Percentiles rank a stretch among this genome's conserved stretches.
Conservation (phyloP, 1,284 basidiomycete species). For the Boletus nobilissimus region DNA sequence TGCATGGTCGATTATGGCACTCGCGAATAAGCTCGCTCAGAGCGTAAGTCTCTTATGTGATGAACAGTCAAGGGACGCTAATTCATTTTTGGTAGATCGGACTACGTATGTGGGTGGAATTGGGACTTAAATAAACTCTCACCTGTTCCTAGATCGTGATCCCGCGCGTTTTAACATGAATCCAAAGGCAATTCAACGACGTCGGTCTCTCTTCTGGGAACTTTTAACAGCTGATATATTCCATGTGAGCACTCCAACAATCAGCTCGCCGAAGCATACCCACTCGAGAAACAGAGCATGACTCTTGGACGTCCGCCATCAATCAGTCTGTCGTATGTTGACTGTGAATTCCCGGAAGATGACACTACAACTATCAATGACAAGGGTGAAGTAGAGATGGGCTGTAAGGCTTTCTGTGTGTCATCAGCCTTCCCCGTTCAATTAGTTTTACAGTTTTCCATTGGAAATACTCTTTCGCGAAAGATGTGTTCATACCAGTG, state of each 20-base stretch:
- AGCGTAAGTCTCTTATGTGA: constrained; percentile 55
- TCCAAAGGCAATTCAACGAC: constrained; percentile 62
- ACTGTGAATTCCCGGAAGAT: constrained; percentile 66
- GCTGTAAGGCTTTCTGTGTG: constrained; percentile 53
- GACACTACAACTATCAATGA: constrained; percentile 58
- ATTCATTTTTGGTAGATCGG: constrained; percentile 55
- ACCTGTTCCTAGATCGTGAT: constrained; percentile 62
- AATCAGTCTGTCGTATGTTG: constrained; percentile 64
- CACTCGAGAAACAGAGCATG: constrained; percentile 53
- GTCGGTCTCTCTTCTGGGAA: constrained; percentile 70
- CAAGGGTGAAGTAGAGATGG: constrained; percentile 57
- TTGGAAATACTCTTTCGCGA: constrained; percentile 50
- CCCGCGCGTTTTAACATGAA: constrained; percentile 66
- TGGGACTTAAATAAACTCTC: constrained; percentile 11
- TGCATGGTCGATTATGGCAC: constrained; percentile 60
- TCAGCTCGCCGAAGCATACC: constrained; percentile 8
- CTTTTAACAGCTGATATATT: constrained; percentile 61
- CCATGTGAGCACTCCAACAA: constrained; percentile 50
- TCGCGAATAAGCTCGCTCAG: constrained; percentile 66
- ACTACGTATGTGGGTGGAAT: constrained; percentile 55
- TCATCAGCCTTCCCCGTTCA: constrained; percentile 26
- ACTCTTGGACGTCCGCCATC: constrained; percentile 65
- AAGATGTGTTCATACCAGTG: constrained; percentile 61
- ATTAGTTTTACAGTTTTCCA: constrained; percentile 39
- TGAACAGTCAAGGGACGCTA: constrained; percentile 12